These are phyloP conservation scores for Colletotrichum sansevieriae DNA, from an alignment of 2,329 filamentous ascomycete genomes.

Conservation along the genomic window DNA sequence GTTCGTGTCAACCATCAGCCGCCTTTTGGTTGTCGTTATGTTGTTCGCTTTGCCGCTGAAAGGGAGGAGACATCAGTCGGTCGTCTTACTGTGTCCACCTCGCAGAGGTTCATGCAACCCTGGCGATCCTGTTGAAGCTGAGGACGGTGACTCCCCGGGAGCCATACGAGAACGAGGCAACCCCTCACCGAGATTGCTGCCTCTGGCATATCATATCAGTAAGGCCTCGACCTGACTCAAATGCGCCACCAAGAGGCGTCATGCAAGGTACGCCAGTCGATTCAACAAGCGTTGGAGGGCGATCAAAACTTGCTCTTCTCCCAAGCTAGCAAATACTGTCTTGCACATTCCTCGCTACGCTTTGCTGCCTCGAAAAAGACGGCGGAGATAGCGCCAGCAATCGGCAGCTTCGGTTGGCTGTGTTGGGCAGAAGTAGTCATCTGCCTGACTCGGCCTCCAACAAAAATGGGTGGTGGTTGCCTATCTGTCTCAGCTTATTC, in stretches of 20 bases:
- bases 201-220: slow-evolving; percentile 3
- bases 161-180: slow-evolving; percentile 10
- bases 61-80: neutral
- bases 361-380: slow-evolving; percentile 15
- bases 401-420: slow-evolving; percentile 35
- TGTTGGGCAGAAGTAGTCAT: slow-evolving; percentile 36
- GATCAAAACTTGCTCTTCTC: slow-evolving; percentile 32
- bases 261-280: slow-evolving; percentile 44
- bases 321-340: slow-evolving; percentile 29
- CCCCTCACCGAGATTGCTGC: neutral
- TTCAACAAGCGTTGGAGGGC: slow-evolving; percentile 23
- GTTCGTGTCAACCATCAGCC: neutral
- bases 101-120: slow-evolving; percentile 38
- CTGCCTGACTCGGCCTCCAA: slow-evolving; percentile 33
- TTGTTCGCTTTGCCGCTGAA: neutral
- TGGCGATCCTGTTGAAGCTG: slow-evolving; percentile 26
- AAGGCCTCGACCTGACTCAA: slow-evolving; percentile 32
- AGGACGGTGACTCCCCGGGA: slow-evolving; percentile 3
- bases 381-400: neutral
- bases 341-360: slow-evolving; percentile 30
- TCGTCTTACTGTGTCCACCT: slow-evolving; percentile 22
- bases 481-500: slow-evolving; percentile 41
- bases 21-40: neutral
- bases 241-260: slow-evolving; percentile 43
- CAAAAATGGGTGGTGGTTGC: slow-evolving; percentile 37